Evolutionary conservation across 257 asterid species (phyloP).

Genomic region (Scutellaria minor): DNA sequence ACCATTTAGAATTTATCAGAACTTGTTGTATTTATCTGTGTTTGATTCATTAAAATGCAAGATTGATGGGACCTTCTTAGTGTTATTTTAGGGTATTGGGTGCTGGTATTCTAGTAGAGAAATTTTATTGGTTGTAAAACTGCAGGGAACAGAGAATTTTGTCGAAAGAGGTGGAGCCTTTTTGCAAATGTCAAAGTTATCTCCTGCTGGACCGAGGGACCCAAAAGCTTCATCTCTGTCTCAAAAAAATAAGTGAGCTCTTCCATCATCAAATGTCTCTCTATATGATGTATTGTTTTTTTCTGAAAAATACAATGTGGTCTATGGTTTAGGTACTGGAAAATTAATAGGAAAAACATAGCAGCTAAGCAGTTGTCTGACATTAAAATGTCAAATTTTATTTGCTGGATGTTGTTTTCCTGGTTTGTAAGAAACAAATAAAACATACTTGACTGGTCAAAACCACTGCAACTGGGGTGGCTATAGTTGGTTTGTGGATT

Average conservation of each 20-base stretch:
- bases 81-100: slow-evolving; percentile 9
- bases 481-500: slow-evolving; percentile 10
- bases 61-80: background rate
- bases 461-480: slow-evolving; percentile 13
- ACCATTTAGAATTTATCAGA: background rate
- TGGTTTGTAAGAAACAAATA: background rate
- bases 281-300: slow-evolving; percentile 16
- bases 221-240: slow-evolving; percentile 50
- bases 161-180: slow-evolving; percentile 41
- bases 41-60: background rate
- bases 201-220: slow-evolving; percentile 47
- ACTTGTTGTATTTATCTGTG: background rate
- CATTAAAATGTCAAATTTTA: background rate
- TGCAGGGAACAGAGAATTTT: slow-evolving; percentile 49
- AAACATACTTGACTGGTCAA: background rate
- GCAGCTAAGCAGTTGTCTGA: background rate
- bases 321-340: slow-evolving; percentile 4
- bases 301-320: background rate
- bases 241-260: slow-evolving; percentile 53
- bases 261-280: slow-evolving; percentile 22
- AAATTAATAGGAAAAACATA: too few species aligned
- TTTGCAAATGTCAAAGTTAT: slow-evolving; percentile 68
- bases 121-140: slow-evolving; percentile 36
- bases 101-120: slow-evolving; percentile 23
- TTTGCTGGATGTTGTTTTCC: background rate